Conservation (phyloP, 2,329 filamentous ascomycete genomes). For the Thelonectria rubi region DNA sequence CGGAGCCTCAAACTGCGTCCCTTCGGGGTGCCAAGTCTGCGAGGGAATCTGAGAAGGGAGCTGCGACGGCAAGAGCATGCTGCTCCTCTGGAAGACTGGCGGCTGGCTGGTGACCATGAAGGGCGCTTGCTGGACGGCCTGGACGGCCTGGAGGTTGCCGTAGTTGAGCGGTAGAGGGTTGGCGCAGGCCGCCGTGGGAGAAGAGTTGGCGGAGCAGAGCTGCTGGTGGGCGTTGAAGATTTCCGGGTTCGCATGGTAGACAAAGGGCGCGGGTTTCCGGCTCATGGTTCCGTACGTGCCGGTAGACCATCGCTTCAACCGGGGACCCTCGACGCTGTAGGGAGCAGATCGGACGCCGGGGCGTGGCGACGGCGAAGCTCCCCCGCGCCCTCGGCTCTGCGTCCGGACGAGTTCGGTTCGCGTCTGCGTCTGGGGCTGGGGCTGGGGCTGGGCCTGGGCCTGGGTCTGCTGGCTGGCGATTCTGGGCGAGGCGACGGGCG, state of each 20-base stretch:
- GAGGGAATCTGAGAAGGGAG: constrained; percentile 62
- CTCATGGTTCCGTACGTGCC: constrained; percentile 72
- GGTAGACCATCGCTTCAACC: constrained; percentile 81
- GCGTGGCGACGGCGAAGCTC: constrained; percentile 75
- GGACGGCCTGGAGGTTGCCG: constrained; percentile 63
- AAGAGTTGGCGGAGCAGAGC: constrained; percentile 53
- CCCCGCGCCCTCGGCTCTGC: constrained; percentile 69
- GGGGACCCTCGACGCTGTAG: constrained; percentile 72
- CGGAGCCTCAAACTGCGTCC: constrained; percentile 66
- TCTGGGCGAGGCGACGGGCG: constrained; percentile 75
- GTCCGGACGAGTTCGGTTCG: constrained; percentile 69
- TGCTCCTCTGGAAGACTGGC: constrained; percentile 62
- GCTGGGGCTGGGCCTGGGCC: no score
- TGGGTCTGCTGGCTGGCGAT: constrained; percentile 69
- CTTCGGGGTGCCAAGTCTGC: constrained; percentile 59
- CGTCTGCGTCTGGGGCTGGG: constrained; percentile 58
- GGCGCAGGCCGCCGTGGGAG: constrained; percentile 55
- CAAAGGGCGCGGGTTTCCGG: constrained; percentile 66
- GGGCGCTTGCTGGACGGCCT: constrained; percentile 63
- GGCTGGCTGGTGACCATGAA: constrained; percentile 62
- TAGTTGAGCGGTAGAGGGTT: constrained; percentile 62
- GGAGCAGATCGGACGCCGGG: constrained; percentile 74
- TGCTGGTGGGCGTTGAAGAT: constrained; percentile 65
- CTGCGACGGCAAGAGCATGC: constrained; percentile 63
- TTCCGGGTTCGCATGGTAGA: constrained; percentile 70